Conservation (phyloP, 352 stramenopile genomes). For the Phytophthora sojae region DNA sequence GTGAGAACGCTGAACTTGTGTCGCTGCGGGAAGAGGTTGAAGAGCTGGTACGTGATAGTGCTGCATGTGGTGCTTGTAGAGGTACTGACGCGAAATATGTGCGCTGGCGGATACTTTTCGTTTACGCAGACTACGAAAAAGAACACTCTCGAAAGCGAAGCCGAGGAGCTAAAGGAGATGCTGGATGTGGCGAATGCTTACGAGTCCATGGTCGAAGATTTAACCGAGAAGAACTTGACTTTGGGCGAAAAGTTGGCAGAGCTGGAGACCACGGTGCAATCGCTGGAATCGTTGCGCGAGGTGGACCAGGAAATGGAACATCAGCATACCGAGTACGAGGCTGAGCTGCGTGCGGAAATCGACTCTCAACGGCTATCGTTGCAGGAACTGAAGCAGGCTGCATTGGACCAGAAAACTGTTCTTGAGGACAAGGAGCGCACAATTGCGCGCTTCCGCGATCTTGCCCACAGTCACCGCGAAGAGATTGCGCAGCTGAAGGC, state of each 20-base stretch:
- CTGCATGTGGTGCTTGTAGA: conserved; percentile 2
- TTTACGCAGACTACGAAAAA: conserved; percentile 59
- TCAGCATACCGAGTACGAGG: conserved; percentile 85
- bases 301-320: conserved; percentile 91
- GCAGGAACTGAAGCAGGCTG: conserved; percentile 65
- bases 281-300: conserved; percentile 83
- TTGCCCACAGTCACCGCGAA: conserved; percentile 69
- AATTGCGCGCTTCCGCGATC: conserved; percentile 82
- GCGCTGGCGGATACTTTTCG: not conserved
- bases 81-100: conserved; percentile 9
- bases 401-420: conserved; percentile 60
- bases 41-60: conserved; percentile 51
- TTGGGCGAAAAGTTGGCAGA: conserved; percentile 86
- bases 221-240: conserved; percentile 90
- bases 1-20: conserved; percentile 75
- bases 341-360: conserved; percentile 77
- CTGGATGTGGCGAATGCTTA: conserved; percentile 89
- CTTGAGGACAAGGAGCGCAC: conserved; percentile 85
- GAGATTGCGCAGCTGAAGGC: conserved; percentile 80
- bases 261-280: conserved; percentile 72
- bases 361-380: conserved; percentile 60
- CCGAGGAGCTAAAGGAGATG: conserved; percentile 89
- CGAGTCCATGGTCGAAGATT: conserved; percentile 88
- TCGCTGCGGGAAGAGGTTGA: conserved; percentile 77
- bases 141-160: conserved; percentile 61